A percentile compares a stretch with the other conserved stretches of the same genome.
Conservation (phyloP, 2,329 filamentous ascomycete species). For the Corynespora cassiicola region DNA sequence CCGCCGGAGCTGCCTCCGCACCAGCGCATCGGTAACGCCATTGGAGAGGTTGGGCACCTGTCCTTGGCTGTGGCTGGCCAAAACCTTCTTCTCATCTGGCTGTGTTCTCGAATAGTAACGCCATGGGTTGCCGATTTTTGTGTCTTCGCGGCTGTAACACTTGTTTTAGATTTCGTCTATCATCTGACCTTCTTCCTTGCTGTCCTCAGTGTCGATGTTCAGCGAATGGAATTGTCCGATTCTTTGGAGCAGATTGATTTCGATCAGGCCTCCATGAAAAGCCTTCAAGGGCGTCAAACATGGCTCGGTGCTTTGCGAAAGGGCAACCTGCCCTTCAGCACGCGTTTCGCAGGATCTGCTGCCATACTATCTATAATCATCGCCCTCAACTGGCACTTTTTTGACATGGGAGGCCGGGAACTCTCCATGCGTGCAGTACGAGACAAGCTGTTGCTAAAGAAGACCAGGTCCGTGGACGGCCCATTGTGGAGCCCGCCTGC, state of each 20-base stretch:
- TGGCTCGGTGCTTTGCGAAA: constrained; percentile 70
- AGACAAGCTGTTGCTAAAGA: constrained; percentile 28
- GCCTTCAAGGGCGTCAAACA: constrained; percentile 54
- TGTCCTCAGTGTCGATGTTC: constrained; percentile 80
- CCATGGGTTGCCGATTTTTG: constrained; percentile 78
- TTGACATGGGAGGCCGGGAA: constrained; percentile 61
- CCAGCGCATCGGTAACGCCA: constrained; percentile 73
- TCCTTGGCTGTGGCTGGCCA: constrained; percentile 72
- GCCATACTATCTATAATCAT: constrained; percentile 76
- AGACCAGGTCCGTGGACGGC: constrained; percentile 16
- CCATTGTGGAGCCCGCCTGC: constrained; percentile 54
- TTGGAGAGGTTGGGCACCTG: constrained; percentile 75
- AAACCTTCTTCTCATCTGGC: constrained; percentile 70
- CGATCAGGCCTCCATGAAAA: constrained; percentile 50
- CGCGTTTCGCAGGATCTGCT: constrained; percentile 75
- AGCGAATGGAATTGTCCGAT: constrained; percentile 76
- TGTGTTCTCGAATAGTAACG: constrained; percentile 71
- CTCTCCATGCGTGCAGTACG: constrained; percentile 31
- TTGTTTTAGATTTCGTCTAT: constrained; percentile 79
- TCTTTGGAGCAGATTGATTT: constrained; percentile 61
- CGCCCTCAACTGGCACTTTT: constrained; percentile 79
- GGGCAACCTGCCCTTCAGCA: constrained; percentile 72
- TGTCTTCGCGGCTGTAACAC: constrained; percentile 75
- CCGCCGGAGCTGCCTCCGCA: constrained; percentile 72
- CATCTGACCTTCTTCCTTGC: constrained; percentile 81